Evolutionary conservation across 23 red algal genomes (phyloP).

Genomic region (Gracilaria vermiculophylla): DNA sequence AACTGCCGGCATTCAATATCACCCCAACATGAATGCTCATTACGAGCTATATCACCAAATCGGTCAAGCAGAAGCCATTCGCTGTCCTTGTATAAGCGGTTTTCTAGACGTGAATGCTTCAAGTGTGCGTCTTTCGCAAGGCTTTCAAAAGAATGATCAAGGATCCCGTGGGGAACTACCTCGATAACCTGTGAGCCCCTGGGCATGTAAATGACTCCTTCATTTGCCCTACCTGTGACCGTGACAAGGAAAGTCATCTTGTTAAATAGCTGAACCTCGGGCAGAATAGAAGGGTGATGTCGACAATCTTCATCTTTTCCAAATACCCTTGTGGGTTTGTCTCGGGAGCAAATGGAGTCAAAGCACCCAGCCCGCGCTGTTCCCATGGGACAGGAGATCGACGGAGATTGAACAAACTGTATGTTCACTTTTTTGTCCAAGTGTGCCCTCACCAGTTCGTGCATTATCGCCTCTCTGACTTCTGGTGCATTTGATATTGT

Average conservation of each 20-base stretch:
- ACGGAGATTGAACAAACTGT: constrained; percentile 40
- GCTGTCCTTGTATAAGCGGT: background rate
- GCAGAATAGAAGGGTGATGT: background rate
- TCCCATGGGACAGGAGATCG: constrained; percentile 28
- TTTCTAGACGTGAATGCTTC: background rate
- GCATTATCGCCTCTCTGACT: constrained; percentile 24
- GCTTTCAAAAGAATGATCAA: background rate
- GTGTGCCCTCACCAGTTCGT: constrained; percentile 6
- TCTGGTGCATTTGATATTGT: constrained; percentile 19
- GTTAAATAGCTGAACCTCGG: constrained; percentile 28
- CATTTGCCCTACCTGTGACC: constrained; percentile 1
- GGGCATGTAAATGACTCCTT: constrained; percentile 37
- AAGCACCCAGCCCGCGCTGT: constrained; percentile 30
- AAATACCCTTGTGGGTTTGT: background rate
- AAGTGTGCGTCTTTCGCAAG: constrained; percentile 8
- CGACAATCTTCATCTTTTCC: background rate
- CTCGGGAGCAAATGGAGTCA: background rate
- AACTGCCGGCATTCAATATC: constrained; percentile 49
- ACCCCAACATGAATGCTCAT: constrained; percentile 20
- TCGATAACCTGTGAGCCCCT: constrained; percentile 28
- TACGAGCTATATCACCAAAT: constrained; percentile 40
- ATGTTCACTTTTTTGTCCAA: constrained; percentile 8
- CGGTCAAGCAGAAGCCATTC: constrained; percentile 1
- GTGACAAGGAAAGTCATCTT: constrained; percentile 45
- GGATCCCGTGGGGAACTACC: constrained; percentile 27